Evolutionary conservation across 495 filamentous ascomycete species (phyloP).

Genomic region (Symbiotaphrina buchneri): DNA sequence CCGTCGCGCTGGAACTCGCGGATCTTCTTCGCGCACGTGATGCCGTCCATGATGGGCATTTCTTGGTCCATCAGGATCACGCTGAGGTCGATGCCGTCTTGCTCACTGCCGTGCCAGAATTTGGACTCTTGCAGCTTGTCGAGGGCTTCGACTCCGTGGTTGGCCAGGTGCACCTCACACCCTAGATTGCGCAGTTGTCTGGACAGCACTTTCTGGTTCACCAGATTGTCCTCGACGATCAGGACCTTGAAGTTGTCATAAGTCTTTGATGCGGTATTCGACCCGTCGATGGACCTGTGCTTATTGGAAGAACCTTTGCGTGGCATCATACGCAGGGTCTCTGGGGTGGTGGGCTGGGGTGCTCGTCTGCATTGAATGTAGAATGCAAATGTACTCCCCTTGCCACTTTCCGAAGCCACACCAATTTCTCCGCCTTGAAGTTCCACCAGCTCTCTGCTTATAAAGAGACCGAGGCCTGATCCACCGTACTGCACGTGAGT

Average conservation of each 20-base stretch:
- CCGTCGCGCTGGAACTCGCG: constrained; percentile 36
- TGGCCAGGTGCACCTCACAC: constrained; percentile 42
- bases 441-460: constrained; percentile 54
- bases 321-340: constrained; percentile 10
- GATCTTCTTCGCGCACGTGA: constrained; percentile 42
- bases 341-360: constrained; percentile 9
- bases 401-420: constrained; percentile 42
- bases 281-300: neutral
- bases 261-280: neutral
- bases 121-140: constrained; percentile 20
- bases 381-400: constrained; percentile 71
- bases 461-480: constrained; percentile 65
- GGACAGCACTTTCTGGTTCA: constrained; percentile 47
- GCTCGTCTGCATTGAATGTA: constrained; percentile 41
- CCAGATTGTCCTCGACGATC: constrained; percentile 65
- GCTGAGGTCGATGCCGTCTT: constrained; percentile 20
- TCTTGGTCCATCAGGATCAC: constrained; percentile 68
- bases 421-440: constrained; percentile 72
- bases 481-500: constrained; percentile 71
- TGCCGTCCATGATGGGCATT: constrained; percentile 70
- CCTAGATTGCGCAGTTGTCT: constrained; percentile 36
- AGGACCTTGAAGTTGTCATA: constrained; percentile 21
- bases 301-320: neutral
- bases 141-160: constrained; percentile 56
- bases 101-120: constrained; percentile 11